Conservation (phyloP, 495 filamentous ascomycete species). For the Hypoxylon fragiforme region DNA sequence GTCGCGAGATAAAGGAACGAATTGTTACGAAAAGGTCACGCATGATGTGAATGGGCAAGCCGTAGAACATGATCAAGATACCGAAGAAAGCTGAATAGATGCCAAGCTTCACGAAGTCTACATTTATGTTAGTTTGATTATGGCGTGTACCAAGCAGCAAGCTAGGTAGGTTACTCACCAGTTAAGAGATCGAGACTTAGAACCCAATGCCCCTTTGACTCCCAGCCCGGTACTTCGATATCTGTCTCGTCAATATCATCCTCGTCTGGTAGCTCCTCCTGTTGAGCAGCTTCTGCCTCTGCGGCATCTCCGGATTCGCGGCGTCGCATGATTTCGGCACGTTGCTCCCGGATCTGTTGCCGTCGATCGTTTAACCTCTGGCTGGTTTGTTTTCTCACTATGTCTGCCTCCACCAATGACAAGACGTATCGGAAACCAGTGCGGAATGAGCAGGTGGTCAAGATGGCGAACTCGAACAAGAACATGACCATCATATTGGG, state of each 20-base stretch:
- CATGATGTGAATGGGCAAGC: constrained; percentile 93
- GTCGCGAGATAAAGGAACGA: constrained; percentile 83
- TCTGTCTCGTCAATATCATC: constrained; percentile 90
- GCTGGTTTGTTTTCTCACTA: constrained; percentile 70
- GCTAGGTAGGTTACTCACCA: constrained; percentile 55
- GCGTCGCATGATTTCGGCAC: constrained; percentile 66
- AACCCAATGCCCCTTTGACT: constrained; percentile 91
- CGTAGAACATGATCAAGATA: constrained; percentile 90
- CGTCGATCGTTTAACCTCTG: constrained; percentile 64
- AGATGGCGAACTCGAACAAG: constrained; percentile 91
- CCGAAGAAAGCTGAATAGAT: constrained; percentile 91
- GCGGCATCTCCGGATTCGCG: constrained; percentile 56
- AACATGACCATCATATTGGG: constrained; percentile 99
- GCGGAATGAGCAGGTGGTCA: constrained; percentile 77
- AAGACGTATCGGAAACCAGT: constrained; percentile 77
- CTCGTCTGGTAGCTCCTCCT: constrained; percentile 62
- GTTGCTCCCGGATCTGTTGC: constrained; percentile 57
- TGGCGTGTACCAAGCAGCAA: too few relatives aligned
- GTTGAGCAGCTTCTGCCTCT: constrained; percentile 44
- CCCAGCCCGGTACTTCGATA: constrained; percentile 93
- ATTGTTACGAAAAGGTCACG: constrained; percentile 92
- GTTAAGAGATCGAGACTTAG: constrained; percentile 86
- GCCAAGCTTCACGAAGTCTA: constrained; percentile 86
- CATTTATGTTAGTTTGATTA: constrained; percentile 31
- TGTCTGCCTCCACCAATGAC: constrained; percentile 74